Conservation (phyloP, 106 monocot genomes). For the Platanthera guangdongensis region DNA sequence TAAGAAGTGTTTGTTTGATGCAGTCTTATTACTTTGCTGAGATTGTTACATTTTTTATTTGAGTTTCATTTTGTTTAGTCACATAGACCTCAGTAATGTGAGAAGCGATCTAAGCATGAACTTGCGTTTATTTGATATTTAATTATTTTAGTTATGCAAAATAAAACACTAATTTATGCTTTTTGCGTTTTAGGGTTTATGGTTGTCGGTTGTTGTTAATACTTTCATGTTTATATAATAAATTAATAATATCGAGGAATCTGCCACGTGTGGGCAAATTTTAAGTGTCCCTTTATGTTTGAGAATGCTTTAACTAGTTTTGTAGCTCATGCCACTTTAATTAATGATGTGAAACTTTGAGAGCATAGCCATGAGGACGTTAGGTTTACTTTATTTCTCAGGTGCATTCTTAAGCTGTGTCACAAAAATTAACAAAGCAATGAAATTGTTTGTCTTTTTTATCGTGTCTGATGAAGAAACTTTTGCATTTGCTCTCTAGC, state of each 20-base stretch:
- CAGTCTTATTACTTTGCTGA: background rate
- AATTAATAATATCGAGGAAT: background rate
- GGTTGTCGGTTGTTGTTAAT: background rate
- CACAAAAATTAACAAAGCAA: background rate
- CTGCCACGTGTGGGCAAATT: background rate
- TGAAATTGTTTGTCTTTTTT: background rate
- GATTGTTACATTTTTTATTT: background rate
- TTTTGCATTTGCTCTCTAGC: background rate
- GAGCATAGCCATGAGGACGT: background rate
- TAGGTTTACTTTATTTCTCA: background rate
- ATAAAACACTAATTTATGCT: background rate
- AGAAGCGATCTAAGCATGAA: background rate
- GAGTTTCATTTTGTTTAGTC: background rate
- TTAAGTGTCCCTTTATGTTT: background rate
- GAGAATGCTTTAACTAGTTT: background rate
- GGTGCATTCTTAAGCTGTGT: background rate
- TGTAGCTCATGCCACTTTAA: background rate
- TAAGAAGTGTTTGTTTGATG: background rate
- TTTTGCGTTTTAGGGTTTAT: background rate
- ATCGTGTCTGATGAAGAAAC: background rate
- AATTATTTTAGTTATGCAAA: background rate
- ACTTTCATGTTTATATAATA: background rate
- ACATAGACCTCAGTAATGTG: background rate
- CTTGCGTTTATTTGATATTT: background rate
- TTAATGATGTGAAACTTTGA: background rate